Base-by-base conservation (phyloP, 2,329 filamentous ascomycete genomes). In the Fusarium sp. region DNA sequence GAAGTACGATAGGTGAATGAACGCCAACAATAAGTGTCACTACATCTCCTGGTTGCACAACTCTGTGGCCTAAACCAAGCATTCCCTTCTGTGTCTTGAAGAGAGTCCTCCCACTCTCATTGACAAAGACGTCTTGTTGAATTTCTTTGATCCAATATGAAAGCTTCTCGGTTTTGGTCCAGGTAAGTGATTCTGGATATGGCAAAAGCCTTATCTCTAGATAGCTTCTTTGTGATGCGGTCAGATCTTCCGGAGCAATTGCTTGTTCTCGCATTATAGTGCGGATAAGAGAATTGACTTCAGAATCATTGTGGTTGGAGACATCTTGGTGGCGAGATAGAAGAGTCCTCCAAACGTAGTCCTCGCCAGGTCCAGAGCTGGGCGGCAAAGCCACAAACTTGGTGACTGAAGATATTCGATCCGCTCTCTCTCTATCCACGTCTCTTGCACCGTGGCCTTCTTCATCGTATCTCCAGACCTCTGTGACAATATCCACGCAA, bases 321-420 rank as follows among this genome's bases (percentile, higher is more conserved):
- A 7, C 38, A n/a, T 5, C 11, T n/a, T 11, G 2, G 11, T 20
- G 13, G 13, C 20, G 10, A 8, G 38, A 20, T 9, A 38, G 40
- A 6, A 63, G 15, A 14, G 46, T 46, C 20, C 59, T 33, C 52
- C 63, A 66, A 3, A 66, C 40, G 12, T 55, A 50, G 12, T 66
- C 63, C 35, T 70, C 60, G 11, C 35, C 56, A 2, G 64, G 46
- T 3, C 52, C 38, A 1, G 40, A 41, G 23, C 23, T 23, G 23
- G 3, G 53, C n/a, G 11, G 17, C 4, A 70, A n/a, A 7, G 37
- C 23, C 8, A 46, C 23, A 48, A 70, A 68, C 6, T 49, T 56
- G 6, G 30, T 14, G 26, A 70, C 50, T 2, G 52, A 55, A 10
- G 40, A 5, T 15, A 61, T 17, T 4, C 40, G 32, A 15, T 27